Conservation (phyloP, 2,329 filamentous ascomycete genomes). For the Colletotrichum chlorophyti region DNA sequence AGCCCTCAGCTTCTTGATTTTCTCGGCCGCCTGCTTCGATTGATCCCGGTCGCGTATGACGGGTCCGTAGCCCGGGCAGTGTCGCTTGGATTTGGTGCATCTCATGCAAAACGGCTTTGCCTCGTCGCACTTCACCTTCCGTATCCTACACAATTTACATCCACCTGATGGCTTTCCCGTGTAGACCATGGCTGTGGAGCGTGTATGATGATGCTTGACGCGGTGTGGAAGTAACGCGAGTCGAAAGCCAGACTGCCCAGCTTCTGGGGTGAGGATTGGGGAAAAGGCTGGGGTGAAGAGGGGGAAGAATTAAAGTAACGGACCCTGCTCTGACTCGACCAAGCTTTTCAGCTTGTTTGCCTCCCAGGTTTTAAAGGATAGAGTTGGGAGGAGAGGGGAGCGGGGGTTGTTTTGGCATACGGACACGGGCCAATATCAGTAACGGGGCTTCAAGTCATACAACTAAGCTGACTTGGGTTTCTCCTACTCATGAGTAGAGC, state of each 20-base stretch:
- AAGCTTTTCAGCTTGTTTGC: constrained; percentile 8
- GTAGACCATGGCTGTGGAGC: constrained; percentile 31
- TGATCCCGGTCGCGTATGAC: constrained; percentile 34
- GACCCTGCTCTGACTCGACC: constrained; percentile 5
- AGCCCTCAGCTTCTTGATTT: constrained; percentile 13
- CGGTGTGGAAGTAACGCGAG: too few relatives aligned
- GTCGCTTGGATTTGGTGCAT: constrained; percentile 48
- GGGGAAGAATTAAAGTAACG: background rate
- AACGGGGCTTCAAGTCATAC: background rate
- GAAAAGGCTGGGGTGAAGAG: background rate
- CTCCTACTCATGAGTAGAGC: background rate
- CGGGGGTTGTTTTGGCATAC: background rate
- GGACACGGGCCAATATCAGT: constrained; percentile 11
- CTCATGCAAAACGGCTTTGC: constrained; percentile 57
- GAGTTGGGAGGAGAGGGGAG: background rate
- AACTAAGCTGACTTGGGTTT: background rate
- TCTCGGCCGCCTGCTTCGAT: constrained; percentile 28
- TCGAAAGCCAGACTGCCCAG: too few relatives aligned
- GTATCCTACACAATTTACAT: constrained; percentile 47
- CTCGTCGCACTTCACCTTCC: constrained; percentile 65
- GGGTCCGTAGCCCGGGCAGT: constrained; percentile 34
- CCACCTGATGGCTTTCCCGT: constrained; percentile 33
- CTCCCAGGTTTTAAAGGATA: background rate
- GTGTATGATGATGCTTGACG: background rate
- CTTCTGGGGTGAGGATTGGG: background rate